Evolutionary conservation across 2,329 filamentous ascomycete species (phyloP), one percentile per base, ranked within the genome.

Genomic region (Diatrype stigma): DNA sequence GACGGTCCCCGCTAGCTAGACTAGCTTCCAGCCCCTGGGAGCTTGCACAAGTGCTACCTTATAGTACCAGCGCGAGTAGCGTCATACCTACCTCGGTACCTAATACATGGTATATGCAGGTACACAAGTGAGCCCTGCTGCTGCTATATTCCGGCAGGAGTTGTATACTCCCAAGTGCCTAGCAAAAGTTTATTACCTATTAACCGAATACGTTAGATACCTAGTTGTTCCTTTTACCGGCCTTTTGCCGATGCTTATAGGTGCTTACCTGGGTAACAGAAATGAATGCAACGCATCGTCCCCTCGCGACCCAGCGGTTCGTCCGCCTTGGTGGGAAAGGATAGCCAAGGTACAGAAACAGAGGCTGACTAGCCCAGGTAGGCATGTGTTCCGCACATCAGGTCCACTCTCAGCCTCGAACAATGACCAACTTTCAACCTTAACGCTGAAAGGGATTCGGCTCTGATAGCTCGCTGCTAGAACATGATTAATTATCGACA

Each of bases 21-120:
- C 45, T 51, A 50, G 53, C 47, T 47, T 48, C 11, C 46, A 21
- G 22, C 40, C 51, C 57, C 61, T 57, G 49, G 58, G 40, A 44
- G 40, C 21, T 12, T 44, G 16, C 34, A 14, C 16, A 37, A 5
- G 34, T 6, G 26, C 26, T 30, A 30, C 10, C 5, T 10, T 30
- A 30, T 30, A 10, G 10, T 10, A 30, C 10, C 5, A 6, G 26
- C 26, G 26, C 5, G 26, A 6, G 26, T 30, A 30, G 26, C 26
- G 26, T 30, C 26, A 37, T 34, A 35, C 28, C 22, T 16, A 44
- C 38, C 47, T 37, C 12, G 37, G 47, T 49, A 23, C 38, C 35
- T 19, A 40, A 30, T 32, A 40, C 30, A 34, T 34, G 14, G 7
- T 34, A 16, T 37, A 37, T 37, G 34, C 34, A 37, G 34, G 34